Conservation (phyloP, 768 basidiomycete genomes). For the Crassisporium funariophilum region DNA sequence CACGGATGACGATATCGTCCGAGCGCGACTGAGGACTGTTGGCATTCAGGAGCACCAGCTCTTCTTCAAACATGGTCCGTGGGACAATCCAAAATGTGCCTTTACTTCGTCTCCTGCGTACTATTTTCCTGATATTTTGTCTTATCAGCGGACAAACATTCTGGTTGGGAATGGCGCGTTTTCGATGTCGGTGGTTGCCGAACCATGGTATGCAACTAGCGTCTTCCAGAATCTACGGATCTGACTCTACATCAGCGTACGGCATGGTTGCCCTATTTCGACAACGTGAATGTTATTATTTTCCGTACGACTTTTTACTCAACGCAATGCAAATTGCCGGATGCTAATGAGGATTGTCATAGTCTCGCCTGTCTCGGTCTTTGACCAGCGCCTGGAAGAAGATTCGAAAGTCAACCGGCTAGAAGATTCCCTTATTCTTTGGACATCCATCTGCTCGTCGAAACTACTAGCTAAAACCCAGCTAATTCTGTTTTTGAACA, state of each 20-base stretch:
- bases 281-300: constrained; percentile 77
- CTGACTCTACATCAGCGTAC: constrained; percentile 50
- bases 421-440: constrained; percentile 72
- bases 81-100: constrained; percentile 37
- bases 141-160: constrained; percentile 28
- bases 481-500: constrained; percentile 67
- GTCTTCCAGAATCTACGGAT: background rate
- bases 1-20: constrained; percentile 72
- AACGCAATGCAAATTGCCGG: background rate
- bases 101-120: constrained; percentile 1
- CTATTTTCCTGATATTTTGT: background rate
- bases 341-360: constrained; percentile 1
- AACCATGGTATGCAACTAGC: constrained; percentile 49
- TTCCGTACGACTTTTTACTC: constrained; percentile 45
- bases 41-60: constrained; percentile 71
- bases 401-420: constrained; percentile 71
- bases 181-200: constrained; percentile 81
- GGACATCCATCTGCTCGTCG: constrained; percentile 70
- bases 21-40: constrained; percentile 68
- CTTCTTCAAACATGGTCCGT: constrained; percentile 45
- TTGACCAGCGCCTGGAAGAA: constrained; percentile 74
- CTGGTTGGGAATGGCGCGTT: constrained; percentile 65
- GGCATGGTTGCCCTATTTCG: constrained; percentile 82
- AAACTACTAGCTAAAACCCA: constrained; percentile 62
- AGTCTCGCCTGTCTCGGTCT: constrained; percentile 79